phyloP scores from a whole-genome alignment of 805 yeast species.

The Saccharomycopsis selenospora region DNA sequence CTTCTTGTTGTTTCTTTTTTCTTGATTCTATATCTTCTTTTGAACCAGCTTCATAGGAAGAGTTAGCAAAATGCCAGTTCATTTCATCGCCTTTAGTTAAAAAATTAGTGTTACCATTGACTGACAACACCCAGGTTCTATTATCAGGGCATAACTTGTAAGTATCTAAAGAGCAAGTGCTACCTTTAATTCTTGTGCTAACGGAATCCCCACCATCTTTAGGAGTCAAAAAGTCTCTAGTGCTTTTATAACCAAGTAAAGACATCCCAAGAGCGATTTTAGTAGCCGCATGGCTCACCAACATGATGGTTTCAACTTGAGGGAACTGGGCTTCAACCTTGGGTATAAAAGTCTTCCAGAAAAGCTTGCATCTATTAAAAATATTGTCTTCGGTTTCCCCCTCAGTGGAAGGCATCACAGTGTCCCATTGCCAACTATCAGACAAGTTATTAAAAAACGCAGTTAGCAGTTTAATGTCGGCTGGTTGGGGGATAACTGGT shows the following conservation, averaged over 20 bases:
- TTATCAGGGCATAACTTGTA: constrained; percentile 33
- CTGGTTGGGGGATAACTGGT: constrained; percentile 63
- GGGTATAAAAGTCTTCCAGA: constrained; percentile 52
- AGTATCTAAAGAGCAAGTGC: constrained; percentile 78
- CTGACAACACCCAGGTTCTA: constrained; percentile 50
- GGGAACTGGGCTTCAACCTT: constrained; percentile 53
- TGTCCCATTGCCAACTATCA: constrained; percentile 45
- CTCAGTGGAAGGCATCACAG: constrained; percentile 52
- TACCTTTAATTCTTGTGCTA: constrained; percentile 50
- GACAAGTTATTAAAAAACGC: constrained; percentile 46
- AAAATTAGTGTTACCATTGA: constrained; percentile 71
- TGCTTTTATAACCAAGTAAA: constrained; percentile 44
- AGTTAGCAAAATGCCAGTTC: constrained; percentile 77
- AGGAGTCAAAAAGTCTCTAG: constrained; percentile 41
- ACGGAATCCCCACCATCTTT: constrained; percentile 32
- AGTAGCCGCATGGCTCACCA: constrained; percentile 90
- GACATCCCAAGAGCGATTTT: constrained; percentile 86
- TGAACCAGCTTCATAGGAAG: constrained; percentile 76
- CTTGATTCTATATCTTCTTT: constrained; percentile 73
- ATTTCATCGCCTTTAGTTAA: constrained; percentile 77
- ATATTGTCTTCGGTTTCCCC: constrained; percentile 76
- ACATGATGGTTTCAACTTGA: constrained; percentile 49
- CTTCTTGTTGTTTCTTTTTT: constrained; percentile 24
- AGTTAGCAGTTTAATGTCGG: constrained; percentile 39
- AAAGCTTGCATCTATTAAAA: constrained; percentile 48